These are phyloP conservation scores for Coleophoma crateriformis DNA, from an alignment of 2,329 filamentous ascomycete genomes.

Conservation along the genomic window DNA sequence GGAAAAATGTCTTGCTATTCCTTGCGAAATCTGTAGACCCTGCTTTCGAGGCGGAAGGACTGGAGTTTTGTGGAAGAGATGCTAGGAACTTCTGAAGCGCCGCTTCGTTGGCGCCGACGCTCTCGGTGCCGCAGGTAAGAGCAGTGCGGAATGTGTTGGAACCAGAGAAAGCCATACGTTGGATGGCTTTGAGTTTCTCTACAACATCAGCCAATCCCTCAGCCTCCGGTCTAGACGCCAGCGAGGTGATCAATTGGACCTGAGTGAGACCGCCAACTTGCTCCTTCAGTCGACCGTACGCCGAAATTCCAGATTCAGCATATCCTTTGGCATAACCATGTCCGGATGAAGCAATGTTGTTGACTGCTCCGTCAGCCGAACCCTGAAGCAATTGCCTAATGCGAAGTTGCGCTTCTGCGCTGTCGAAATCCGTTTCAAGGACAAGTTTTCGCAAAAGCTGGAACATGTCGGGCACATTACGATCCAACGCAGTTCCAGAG, in stretches of 20 bases:
- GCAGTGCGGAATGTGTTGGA: constrained; percentile 68
- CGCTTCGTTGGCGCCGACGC: constrained; percentile 61
- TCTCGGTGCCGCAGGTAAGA: constrained; percentile 78
- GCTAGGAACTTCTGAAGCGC: constrained; percentile 68
- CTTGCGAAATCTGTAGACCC: constrained; percentile 29
- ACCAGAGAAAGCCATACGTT: constrained; percentile 68
- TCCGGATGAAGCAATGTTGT: constrained; percentile 84
- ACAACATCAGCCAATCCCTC: constrained; percentile 73
- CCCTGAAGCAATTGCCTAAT: constrained; percentile 83
- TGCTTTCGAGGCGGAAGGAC: constrained; percentile 30
- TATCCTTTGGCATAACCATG: constrained; percentile 82
- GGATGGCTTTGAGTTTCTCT: constrained; percentile 78
- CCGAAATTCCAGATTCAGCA: constrained; percentile 74
- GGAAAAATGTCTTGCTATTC: constrained; percentile 77
- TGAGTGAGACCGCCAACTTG: constrained; percentile 89
- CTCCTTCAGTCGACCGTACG: constrained; percentile 67
- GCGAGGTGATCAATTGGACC: constrained; percentile 73
- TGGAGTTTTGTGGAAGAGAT: constrained; percentile 43
- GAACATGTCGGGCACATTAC: constrained; percentile 88
- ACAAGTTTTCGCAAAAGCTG: constrained; percentile 76
- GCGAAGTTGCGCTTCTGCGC: constrained; percentile 71
- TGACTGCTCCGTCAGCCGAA: constrained; percentile 82
- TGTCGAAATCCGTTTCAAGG: constrained; percentile 84
- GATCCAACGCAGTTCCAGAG: constrained; percentile 81
- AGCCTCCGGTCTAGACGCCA: constrained; percentile 66